Evolutionary conservation across 768 basidiomycete species (phyloP).

Genomic region (Lactifluus piperatus): DNA sequence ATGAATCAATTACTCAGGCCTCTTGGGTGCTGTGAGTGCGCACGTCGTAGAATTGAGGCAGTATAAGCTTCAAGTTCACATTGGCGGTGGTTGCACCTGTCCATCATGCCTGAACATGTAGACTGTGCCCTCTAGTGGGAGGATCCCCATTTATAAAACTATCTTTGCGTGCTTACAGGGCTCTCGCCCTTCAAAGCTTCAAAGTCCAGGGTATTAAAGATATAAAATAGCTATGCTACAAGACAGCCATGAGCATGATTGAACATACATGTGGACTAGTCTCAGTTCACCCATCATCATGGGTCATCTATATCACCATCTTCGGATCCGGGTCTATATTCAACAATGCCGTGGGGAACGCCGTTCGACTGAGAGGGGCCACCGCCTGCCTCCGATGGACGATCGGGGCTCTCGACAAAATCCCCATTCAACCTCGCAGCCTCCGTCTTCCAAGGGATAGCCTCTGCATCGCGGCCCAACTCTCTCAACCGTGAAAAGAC

Average conservation of each 20-base stretch:
- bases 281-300: neutral
- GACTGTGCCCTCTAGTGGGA: too few species aligned
- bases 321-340: neutral
- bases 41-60: too few species aligned
- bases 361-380: neutral
- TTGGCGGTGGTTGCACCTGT: too few species aligned
- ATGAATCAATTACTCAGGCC: too few species aligned
- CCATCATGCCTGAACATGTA: too few species aligned
- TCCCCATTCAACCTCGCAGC: constrained; percentile 10
- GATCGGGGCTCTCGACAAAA: constrained; percentile 9
- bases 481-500: constrained; percentile 7
- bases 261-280: neutral
- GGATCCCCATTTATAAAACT: neutral
- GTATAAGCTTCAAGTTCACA: too few species aligned
- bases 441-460: constrained; percentile 14
- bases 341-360: neutral
- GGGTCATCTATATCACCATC: constrained; percentile 1
- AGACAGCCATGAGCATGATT: neutral
- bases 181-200: neutral
- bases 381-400: neutral
- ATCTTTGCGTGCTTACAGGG: too few species aligned
- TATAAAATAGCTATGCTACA: constrained; percentile 6
- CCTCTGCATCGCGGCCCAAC: constrained; percentile 12
- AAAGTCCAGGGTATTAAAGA: neutral
- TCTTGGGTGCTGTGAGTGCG: too few species aligned